phyloP scores from a whole-genome alignment of 2,329 filamentous ascomycete species.

The Pseudonectria buxi region DNA sequence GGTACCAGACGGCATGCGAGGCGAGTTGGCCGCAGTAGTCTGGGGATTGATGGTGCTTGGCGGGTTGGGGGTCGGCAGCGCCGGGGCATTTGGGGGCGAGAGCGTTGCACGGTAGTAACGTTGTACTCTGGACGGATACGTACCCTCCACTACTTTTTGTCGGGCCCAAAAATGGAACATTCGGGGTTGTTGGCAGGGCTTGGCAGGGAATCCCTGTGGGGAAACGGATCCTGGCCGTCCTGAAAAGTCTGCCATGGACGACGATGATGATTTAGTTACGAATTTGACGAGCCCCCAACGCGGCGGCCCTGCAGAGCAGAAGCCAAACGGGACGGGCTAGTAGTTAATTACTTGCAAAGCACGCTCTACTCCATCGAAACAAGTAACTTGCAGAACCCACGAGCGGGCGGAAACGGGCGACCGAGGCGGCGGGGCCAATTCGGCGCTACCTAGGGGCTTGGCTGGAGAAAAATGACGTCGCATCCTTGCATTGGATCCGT shows the following conservation, averaged over 20 bases:
- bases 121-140: too few relatives aligned
- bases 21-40: slow-evolving; percentile 39
- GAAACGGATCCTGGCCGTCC: too few relatives aligned
- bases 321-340: too few relatives aligned
- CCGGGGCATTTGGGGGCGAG: slow-evolving; percentile 42
- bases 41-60: slow-evolving; percentile 40
- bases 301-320: too few relatives aligned
- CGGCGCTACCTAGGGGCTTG: slow-evolving; percentile 2
- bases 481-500: not conserved
- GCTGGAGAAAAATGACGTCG: not conserved
- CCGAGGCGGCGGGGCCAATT: slow-evolving; percentile 2
- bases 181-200: too few relatives aligned
- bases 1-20: slow-evolving; percentile 26
- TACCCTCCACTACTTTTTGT: not conserved
- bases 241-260: too few relatives aligned
- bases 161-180: not conserved
- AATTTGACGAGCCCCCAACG: too few relatives aligned
- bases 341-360: too few relatives aligned
- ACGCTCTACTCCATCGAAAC: too few relatives aligned
- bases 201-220: too few relatives aligned
- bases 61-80: slow-evolving; percentile 38
- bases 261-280: too few relatives aligned
- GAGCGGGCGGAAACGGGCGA: not conserved
- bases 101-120: slow-evolving; percentile 35
- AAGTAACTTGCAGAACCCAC: not conserved